A percentile compares a stretch with the other conserved stretches of the same genome.
Evolutionary conservation across 202 grass and related monocot genomes (phyloP).

Genomic region (Saccharum hybrid): DNA sequence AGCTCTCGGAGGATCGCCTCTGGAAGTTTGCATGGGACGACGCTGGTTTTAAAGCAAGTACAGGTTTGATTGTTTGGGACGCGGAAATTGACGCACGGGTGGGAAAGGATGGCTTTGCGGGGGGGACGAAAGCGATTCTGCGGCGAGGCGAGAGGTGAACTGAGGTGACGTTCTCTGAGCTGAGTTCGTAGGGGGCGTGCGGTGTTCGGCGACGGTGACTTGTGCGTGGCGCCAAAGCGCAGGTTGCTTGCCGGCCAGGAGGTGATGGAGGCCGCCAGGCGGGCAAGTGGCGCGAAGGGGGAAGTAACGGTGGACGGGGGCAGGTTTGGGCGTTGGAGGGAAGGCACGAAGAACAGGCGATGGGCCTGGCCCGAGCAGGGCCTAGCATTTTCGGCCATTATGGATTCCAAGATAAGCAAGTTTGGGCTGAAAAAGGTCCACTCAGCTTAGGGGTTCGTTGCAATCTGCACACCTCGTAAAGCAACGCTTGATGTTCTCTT

Average conservation of each 20-base stretch:
- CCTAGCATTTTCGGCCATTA: neutral
- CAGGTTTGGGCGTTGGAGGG: neutral
- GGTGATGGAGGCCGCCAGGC: constrained; percentile 20
- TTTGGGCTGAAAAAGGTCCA: neutral
- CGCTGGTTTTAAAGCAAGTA: constrained; percentile 27
- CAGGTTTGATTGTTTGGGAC: constrained; percentile 22
- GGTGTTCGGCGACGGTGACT: constrained; percentile 51
- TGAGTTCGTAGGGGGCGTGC: constrained; percentile 16
- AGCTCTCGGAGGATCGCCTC: constrained; percentile 25
- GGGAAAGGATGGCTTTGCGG: constrained; percentile 85
- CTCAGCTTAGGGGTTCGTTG: neutral
- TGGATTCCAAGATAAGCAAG: neutral
- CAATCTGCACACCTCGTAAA: neutral
- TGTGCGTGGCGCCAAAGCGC: constrained; percentile 52
- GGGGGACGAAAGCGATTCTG: constrained; percentile 83
- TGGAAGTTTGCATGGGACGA: constrained; percentile 34
- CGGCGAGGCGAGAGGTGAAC: neutral
- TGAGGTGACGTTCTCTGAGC: neutral
- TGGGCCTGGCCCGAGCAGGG: neutral
- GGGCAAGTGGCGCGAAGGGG: constrained; percentile 12
- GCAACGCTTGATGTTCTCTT: neutral
- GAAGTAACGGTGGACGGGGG: constrained; percentile 31
- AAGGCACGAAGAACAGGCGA: neutral
- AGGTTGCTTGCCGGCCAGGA: constrained; percentile 72
- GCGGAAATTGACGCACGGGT: constrained; percentile 47